Evolutionary conservation across 108 stramenopile species (phyloP).

Genomic region (Mediolabrus comicus): DNA sequence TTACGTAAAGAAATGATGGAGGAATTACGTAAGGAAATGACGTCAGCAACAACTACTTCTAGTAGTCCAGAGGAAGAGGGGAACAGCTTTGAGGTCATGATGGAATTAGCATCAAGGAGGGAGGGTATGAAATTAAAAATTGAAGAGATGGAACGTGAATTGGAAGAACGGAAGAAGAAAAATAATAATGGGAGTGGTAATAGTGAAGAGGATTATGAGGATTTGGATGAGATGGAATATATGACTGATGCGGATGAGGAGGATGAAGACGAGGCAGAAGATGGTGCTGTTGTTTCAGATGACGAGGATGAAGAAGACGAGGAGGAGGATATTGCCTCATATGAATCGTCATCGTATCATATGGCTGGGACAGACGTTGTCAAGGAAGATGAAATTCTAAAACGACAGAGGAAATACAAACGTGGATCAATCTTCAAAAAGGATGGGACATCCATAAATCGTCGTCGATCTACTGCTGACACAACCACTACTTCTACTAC

Average conservation of each 20-base stretch:
- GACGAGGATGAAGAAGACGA: slow-evolving; percentile 31
- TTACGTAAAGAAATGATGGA: slow-evolving; percentile 12
- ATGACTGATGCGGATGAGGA: slow-evolving; percentile 26
- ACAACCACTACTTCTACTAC: background rate
- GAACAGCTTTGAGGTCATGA: slow-evolving; percentile 10
- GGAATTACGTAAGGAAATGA: background rate
- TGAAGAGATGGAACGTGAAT: slow-evolving; percentile 27
- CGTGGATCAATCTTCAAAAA: slow-evolving; percentile 17
- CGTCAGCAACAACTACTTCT: background rate
- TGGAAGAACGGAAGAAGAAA: background rate
- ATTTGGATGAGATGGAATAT: slow-evolving; percentile 54
- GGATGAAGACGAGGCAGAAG: slow-evolving; percentile 7
- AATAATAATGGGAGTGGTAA: background rate
- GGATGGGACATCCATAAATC: background rate
- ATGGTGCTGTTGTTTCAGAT: background rate
- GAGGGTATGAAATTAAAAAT: slow-evolving; percentile 25
- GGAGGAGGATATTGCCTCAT: slow-evolving; percentile 12
- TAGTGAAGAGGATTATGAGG: slow-evolving; percentile 12
- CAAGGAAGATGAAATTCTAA: slow-evolving; percentile 33
- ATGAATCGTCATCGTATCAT: slow-evolving; percentile 31
- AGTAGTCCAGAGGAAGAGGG: background rate
- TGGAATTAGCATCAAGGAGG: slow-evolving; percentile 17
- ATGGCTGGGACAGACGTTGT: slow-evolving; percentile 16
- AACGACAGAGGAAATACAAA: slow-evolving; percentile 39
- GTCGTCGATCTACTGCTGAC: background rate